A percentile compares a stretch with the other conserved stretches of the same genome.
Conservation (phyloP, 140 eudicot species). For the Oenanthe javanica region DNA sequence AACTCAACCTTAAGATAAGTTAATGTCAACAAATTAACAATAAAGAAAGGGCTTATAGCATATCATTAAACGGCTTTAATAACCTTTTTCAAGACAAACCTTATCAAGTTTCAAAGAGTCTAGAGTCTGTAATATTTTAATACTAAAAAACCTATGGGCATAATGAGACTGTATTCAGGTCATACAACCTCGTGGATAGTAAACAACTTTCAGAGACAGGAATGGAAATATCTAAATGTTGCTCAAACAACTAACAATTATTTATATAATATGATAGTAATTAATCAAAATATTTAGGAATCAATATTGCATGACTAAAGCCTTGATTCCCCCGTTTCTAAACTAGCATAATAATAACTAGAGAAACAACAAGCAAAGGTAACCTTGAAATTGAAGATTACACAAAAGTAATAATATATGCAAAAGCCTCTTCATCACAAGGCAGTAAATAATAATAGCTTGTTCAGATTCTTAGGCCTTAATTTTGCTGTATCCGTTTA, state of each 20-base stretch:
- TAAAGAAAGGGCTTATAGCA: neutral
- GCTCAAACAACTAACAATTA: neutral
- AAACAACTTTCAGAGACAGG: constrained; percentile 18
- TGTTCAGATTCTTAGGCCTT: constrained; percentile 12
- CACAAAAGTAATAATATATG: neutral
- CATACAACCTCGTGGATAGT: constrained; percentile 31
- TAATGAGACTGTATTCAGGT: constrained; percentile 35
- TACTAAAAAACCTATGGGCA: neutral
- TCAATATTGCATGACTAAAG: neutral
- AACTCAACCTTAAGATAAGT: neutral
- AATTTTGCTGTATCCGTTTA: constrained; percentile 6
- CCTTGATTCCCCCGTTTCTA: neutral
- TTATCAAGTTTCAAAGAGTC: neutral
- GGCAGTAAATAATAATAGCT: constrained; percentile 9
- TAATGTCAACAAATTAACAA: neutral
- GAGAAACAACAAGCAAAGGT: constrained; percentile 18
- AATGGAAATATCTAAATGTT: neutral
- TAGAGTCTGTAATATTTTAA: neutral
- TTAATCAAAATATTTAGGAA: neutral
- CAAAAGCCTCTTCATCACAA: constrained; percentile 17
- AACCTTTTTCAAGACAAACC: neutral
- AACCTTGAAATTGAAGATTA: constrained; percentile 16
- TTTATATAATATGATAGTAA: neutral
- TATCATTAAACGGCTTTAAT: constrained; percentile 13
- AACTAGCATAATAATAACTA: neutral